Base-by-base conservation (phyloP, 495 filamentous ascomycete species). In the Copromyces sp. region DNA sequence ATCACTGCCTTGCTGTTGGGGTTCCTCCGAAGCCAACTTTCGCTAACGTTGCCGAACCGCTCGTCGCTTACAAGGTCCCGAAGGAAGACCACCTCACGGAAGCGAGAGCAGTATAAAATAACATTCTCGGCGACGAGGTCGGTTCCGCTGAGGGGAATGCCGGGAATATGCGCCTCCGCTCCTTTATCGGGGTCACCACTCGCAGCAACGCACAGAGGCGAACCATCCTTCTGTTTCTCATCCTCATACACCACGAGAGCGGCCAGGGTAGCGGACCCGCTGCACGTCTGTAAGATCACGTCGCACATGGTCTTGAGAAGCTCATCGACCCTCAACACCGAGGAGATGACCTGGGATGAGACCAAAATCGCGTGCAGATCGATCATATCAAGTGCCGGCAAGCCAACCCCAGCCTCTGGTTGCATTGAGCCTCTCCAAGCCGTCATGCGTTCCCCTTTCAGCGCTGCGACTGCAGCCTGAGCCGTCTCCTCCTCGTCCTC, bases 331-430 rank as follows among this genome's bases (percentile, higher is more conserved):
- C 93, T 88, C 39, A 97, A 84, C 71, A 96, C 93, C 38, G 93
- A 96, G 14, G 94, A 96, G 77, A 97, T 93, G 59, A 96, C 89
- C 83, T 97, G 94, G 59, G 91, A 95, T 17, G 92, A 94, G 76
- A 94, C 90, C 11, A 97, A 86, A 70, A 97, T 97, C 47, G 91
- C 93, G 65, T 92, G 90, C 70, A 97, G 79, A 79, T 97, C 94
- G 70, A 97, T 92, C 81, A 96, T 94, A 80, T 97, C 94, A 73
- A 88, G 84, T 59, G 82, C 82, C 77, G 86, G 87, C 71, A 89
- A 77, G 4, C 87, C 86, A 38, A 78, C 83, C 6, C 84, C 85
- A 16, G 82, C 81, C 70, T 84, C 85, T 12, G 83, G 78, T 71
- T 80, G 80, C 76, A 79, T 86, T 53, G 81, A 82, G 24, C 85